phyloP scores from a whole-genome alignment of 2,329 filamentous ascomycete species.

The Zasmidium citrigriseum region DNA sequence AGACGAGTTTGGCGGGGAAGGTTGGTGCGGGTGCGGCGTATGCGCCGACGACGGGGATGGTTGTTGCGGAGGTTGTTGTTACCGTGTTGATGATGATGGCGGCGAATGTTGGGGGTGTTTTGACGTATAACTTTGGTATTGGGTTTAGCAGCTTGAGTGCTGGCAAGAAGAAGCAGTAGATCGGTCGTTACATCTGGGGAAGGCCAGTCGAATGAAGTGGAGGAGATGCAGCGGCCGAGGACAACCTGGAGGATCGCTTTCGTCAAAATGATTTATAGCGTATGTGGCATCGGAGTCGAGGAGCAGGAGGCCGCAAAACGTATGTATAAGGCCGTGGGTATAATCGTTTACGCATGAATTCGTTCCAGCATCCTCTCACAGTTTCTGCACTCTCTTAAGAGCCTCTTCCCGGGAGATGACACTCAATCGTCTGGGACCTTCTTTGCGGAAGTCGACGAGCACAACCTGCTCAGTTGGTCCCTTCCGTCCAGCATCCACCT shows the following conservation, averaged over 20 bases:
- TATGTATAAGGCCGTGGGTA: too few relatives aligned
- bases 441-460: conserved; percentile 57
- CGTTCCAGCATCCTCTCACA: conserved; percentile 10
- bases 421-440: conserved; percentile 58
- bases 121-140: conserved; percentile 50
- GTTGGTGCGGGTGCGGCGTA: conserved; percentile 32
- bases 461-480: conserved; percentile 59
- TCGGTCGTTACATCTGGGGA: neutral
- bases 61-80: conserved; percentile 39
- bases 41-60: conserved; percentile 38
- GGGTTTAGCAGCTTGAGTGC: conserved; percentile 38
- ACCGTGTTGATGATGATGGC: conserved; percentile 39
- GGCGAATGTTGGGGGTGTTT: conserved; percentile 45
- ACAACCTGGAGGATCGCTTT: too few relatives aligned
- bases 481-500: conserved; percentile 38
- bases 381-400: conserved; percentile 19
- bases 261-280: too few relatives aligned
- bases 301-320: too few relatives aligned
- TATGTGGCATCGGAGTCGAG: too few relatives aligned
- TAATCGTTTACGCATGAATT: too few relatives aligned
- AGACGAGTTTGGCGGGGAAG: conserved; percentile 30
- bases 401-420: conserved; percentile 48
- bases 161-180: conserved; percentile 26
- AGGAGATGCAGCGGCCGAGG: too few relatives aligned
- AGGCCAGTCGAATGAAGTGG: too few relatives aligned